Evolutionary conservation across 2,329 filamentous ascomycete genomes (phyloP).

Genomic region (Passalora sequoiae): DNA sequence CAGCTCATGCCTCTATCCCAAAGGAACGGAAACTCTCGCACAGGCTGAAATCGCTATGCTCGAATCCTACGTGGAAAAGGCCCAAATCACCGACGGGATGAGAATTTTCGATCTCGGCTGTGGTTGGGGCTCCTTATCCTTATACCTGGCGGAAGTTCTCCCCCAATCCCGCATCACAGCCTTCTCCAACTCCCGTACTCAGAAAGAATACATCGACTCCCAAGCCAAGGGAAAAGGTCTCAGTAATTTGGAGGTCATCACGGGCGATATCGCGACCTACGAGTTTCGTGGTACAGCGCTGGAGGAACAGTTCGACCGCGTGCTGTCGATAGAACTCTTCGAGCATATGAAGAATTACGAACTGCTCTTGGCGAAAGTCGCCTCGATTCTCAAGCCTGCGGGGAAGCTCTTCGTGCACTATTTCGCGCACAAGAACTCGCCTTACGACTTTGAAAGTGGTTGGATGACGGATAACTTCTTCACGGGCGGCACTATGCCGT

Average conservation of each 20-base stretch:
- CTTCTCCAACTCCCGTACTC: constrained; percentile 65
- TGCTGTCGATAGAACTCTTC: constrained; percentile 66
- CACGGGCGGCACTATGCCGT: constrained; percentile 67
- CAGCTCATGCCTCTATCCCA: constrained; percentile 61
- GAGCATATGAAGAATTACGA: constrained; percentile 76
- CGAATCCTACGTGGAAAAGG: constrained; percentile 57
- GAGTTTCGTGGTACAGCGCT: constrained; percentile 51
- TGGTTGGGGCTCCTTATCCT: constrained; percentile 62
- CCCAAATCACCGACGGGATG: constrained; percentile 56
- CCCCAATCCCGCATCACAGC: constrained; percentile 59
- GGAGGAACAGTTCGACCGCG: constrained; percentile 52
- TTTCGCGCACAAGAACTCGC: constrained; percentile 59
- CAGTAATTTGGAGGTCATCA: constrained; percentile 58
- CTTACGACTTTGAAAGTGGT: constrained; percentile 65
- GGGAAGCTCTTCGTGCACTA: constrained; percentile 68
- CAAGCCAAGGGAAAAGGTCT: constrained; percentile 54
- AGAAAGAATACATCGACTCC: constrained; percentile 62
- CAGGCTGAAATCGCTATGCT: constrained; percentile 65
- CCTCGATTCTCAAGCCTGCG: constrained; percentile 53
- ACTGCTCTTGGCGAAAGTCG: constrained; percentile 59
- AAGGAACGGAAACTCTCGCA: constrained; percentile 57
- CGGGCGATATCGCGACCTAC: constrained; percentile 61
- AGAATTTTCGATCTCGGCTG: constrained; percentile 60
- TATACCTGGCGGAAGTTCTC: constrained; percentile 62
- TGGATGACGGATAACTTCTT: constrained; percentile 75